Conservation (phyloP, 768 basidiomycete species). For the Mycena crocata region DNA sequence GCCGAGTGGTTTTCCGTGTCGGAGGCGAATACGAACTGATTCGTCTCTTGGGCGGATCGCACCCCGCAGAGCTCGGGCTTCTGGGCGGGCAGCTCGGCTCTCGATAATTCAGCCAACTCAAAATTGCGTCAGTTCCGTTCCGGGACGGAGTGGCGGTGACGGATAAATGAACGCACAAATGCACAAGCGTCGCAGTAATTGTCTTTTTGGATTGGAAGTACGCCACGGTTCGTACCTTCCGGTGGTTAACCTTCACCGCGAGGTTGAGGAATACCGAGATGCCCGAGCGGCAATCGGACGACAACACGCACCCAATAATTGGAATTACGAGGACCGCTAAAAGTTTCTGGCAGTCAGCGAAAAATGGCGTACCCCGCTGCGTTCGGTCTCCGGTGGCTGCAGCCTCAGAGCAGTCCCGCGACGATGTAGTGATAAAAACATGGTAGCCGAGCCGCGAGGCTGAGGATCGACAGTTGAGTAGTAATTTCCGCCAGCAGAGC, state of each 20-base stretch:
- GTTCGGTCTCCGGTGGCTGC: too few relatives aligned
- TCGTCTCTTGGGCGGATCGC: not conserved
- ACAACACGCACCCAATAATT: not conserved
- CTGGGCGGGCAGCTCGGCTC: not conserved
- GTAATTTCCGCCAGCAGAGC: too few relatives aligned
- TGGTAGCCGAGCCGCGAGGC: too few relatives aligned
- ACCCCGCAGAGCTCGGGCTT: slow-evolving; percentile 4
- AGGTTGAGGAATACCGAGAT: not conserved
- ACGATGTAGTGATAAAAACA: too few relatives aligned
- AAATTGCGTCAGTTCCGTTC: not conserved
- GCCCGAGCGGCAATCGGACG: not conserved
- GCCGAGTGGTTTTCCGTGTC: not conserved
- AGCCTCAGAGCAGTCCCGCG: too few relatives aligned
- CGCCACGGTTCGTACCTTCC: not conserved
- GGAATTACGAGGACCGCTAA: not conserved
- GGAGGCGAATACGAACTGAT: slow-evolving; percentile 2
- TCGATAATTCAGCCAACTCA: not conserved
- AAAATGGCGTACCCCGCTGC: slow-evolving; percentile 11
- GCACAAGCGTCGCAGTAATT: slow-evolving; percentile 5
- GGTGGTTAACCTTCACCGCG: not conserved
- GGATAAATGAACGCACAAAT: not conserved
- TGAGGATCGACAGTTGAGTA: too few relatives aligned
- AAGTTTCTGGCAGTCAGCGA: not conserved
- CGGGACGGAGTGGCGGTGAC: slow-evolving; percentile 12
- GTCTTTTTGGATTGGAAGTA: not conserved